Conservation (phyloP, 2,329 filamentous ascomycete genomes). For the Aspergillus sp. region DNA sequence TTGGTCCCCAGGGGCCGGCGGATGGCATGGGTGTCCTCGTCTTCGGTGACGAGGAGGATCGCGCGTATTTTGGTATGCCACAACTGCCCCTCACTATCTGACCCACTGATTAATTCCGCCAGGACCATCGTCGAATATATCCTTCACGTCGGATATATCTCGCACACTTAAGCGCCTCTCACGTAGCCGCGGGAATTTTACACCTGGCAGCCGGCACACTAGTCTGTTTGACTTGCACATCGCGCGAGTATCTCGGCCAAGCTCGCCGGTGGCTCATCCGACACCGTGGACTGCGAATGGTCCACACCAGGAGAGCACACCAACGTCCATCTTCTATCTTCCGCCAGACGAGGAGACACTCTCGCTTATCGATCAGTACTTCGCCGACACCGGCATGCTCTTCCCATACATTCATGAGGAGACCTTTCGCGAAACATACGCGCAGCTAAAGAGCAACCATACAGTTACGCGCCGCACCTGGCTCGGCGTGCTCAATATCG, state of each 20-base stretch:
- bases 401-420: background rate
- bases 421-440: background rate
- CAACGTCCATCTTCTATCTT: background rate
- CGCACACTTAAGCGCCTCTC: background rate
- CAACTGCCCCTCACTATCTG: background rate
- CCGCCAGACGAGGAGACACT: background rate
- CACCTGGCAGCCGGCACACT: background rate
- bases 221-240: background rate
- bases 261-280: background rate
- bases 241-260: background rate
- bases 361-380: background rate
- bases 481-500: background rate
- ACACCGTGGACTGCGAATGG: background rate
- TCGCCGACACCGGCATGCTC: background rate
- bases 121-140: background rate
- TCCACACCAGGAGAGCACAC: background rate
- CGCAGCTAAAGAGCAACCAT: background rate
- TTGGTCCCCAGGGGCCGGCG: too few relatives aligned
- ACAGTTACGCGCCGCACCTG: background rate
- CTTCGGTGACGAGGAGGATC: too few relatives aligned
- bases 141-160: background rate
- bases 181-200: background rate
- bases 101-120: background rate
- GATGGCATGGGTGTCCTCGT: too few relatives aligned
- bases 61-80: too few relatives aligned